These are phyloP conservation scores for Basidiobolus heterosporus DNA, from an alignment of 371 early-diverging fungal species.

Conservation along the genomic window DNA sequence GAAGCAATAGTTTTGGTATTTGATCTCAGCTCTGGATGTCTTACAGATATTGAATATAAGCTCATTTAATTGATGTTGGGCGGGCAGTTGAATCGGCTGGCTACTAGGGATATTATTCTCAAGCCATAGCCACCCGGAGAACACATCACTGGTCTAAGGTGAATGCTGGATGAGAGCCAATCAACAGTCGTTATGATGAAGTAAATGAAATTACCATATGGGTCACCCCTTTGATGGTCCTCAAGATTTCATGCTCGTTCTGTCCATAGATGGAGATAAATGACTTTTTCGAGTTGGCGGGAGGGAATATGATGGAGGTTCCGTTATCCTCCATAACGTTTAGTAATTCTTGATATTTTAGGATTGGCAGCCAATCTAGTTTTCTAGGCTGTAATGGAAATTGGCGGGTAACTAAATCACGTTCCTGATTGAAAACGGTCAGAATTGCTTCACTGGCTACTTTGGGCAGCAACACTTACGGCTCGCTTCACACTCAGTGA, in stretches of 20 bases:
- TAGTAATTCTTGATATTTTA: slow-evolving; percentile 35
- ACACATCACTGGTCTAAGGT: background rate
- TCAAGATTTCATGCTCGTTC: slow-evolving; percentile 48
- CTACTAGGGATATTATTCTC: slow-evolving; percentile 3
- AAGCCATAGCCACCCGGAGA: background rate
- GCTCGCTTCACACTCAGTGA: no score
- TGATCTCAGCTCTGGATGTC: slow-evolving; percentile 33
- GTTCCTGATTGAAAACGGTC: no score
- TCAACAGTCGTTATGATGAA: background rate
- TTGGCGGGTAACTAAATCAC: no score
- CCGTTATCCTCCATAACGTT: slow-evolving; percentile 66
- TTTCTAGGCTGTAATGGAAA: slow-evolving; percentile 16
- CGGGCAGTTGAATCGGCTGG: slow-evolving; percentile 5
- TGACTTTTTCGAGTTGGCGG: slow-evolving; percentile 32
- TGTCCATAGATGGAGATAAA: slow-evolving; percentile 43
- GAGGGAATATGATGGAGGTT: slow-evolving; percentile 35
- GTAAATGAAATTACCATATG: slow-evolving; percentile 29
- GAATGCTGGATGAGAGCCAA: background rate
- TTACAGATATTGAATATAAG: slow-evolving; percentile 28
- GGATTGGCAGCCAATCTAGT: slow-evolving; percentile 57
- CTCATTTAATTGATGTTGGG: slow-evolving; percentile 13
- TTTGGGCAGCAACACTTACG: no score
- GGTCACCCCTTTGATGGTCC: slow-evolving; percentile 51
- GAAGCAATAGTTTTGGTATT: slow-evolving; percentile 17
- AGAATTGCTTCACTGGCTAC: no score